Evolutionary conservation across 1,139 yeast species (phyloP), one percentile per base, ranked within the genome.

Genomic region (Scheffersomyces stambukii): DNA sequence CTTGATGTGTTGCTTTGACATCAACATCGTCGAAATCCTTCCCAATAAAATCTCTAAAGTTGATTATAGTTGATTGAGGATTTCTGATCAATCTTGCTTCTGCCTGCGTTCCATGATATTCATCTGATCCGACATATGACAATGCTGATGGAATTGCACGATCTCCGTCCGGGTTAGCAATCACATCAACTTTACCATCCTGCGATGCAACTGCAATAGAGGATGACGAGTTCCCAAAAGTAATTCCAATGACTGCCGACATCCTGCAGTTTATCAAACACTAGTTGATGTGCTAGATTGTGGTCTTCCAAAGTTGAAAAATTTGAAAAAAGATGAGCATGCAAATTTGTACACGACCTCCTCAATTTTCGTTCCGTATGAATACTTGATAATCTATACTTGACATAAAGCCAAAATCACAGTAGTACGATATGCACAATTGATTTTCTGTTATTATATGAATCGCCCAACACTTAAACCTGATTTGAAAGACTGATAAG

Each of bases 141-240:
- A 91, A 71, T 33, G 84, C 84, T 14, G 97, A 83, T 40, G 97
- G 96, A 54, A 91, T 91, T 38, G 93, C 75, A 67, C 98, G 88
- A 64, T 93, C 98, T 58, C 99, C 99, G 54, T 91, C 98, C 47
- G 94, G 96, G 75, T 91, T 91, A 46, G 98, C 98, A 58, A 91
- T 91, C 42, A 91, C 95, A 53, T 91, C 96, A 38, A 88, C 94
- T 58, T 83, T 85, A 36, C 95, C 95, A 48, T 89, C 96, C 52
- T 70, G 64, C 33, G 81, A 76, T 44, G 89, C 88, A 54, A 83
- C 84, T 25, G 97, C 96, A 57, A 91, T 88, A 41, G 97, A 84
- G 25, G 97, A 83, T 35, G 95, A 76, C 29, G 96, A 82, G 75
- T 91, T 91, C 59, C 99, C 99, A 58, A 91, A 89, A 30, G 96